phyloP scores from a whole-genome alignment of 1,284 basidiomycete genomes.

The Naganishia cerealis region DNA sequence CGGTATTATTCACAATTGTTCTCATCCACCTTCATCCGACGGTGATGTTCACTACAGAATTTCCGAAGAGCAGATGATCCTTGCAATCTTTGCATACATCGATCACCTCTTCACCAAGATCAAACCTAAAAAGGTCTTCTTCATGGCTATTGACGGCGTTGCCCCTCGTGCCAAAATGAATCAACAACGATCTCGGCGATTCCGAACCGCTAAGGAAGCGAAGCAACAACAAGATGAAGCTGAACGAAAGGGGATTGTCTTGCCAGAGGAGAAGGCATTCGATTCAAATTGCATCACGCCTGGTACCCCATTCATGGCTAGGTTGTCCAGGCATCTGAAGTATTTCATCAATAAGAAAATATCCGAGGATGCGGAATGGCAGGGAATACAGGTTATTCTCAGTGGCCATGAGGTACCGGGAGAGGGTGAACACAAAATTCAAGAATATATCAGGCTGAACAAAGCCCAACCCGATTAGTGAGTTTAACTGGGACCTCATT shows the following conservation, averaged over 20 bases:
- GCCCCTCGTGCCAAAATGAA: conserved; percentile 99
- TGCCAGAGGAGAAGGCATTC: conserved; percentile 91
- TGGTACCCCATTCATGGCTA: conserved; percentile 94
- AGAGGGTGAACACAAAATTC: conserved; percentile 99
- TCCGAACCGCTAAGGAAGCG: conserved; percentile 91
- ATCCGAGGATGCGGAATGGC: conserved; percentile 90
- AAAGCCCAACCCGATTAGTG: conserved; percentile 89
- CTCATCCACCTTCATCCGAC: conserved; percentile 61
- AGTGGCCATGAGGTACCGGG: conserved; percentile 98
- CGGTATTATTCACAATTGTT: conserved; percentile 96
- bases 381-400: conserved; percentile 84
- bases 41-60: conserved; percentile 91
- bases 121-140: conserved; percentile 93
- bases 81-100: conserved; percentile 94
- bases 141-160: conserved; percentile 97
- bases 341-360: conserved; percentile 99
- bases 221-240: conserved; percentile 78
- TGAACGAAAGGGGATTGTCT: conserved; percentile 84
- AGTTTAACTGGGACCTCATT: conserved; percentile 8
- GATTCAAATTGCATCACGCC: conserved; percentile 99
- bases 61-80: conserved; percentile 94
- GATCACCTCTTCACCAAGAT: conserved; percentile 96
- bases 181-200: conserved; percentile 90
- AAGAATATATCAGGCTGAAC: conserved; percentile 94
- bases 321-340: conserved; percentile 82